Conservation (phyloP, 148 eudicot genomes). For the Rhododendron ferrugineum region DNA sequence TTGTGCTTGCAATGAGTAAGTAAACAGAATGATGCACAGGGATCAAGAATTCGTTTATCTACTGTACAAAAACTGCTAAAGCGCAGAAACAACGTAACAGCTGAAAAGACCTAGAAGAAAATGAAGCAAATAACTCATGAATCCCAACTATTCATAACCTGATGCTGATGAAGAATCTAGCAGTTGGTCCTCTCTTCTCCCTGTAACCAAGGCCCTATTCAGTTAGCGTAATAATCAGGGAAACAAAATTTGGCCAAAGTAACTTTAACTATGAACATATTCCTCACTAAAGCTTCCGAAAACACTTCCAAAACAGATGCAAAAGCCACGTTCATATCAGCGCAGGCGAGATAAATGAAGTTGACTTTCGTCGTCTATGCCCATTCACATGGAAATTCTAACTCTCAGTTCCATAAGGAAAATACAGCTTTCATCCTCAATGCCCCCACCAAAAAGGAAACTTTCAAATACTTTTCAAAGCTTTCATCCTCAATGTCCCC, state of each 20-base stretch:
- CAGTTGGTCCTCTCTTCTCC: background rate
- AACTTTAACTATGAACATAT: background rate
- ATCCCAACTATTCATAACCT: background rate
- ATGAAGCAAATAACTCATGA: background rate
- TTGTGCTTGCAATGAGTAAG: background rate
- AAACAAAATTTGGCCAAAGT: background rate
- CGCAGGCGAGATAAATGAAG: background rate
- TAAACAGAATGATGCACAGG: background rate
- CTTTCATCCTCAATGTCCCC: too few relatives aligned
- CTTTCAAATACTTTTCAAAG: background rate
- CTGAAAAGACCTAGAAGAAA: background rate
- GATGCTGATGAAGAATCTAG: background rate
- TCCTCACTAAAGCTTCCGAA: background rate
- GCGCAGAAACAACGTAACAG: background rate
- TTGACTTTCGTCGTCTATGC: background rate
- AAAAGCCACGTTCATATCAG: background rate
- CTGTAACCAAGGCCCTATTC: conserved; percentile 1
- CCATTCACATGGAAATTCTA: background rate
- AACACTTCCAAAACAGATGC: background rate
- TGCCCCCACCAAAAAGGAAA: background rate
- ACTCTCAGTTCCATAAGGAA: background rate
- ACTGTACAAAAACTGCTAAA: background rate
- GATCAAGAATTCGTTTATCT: background rate
- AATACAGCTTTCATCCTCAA: background rate
- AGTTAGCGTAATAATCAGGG: background rate